phyloP scores from a whole-genome alignment of 2,329 filamentous ascomycete genomes.

The Stylonectria norvegica region DNA sequence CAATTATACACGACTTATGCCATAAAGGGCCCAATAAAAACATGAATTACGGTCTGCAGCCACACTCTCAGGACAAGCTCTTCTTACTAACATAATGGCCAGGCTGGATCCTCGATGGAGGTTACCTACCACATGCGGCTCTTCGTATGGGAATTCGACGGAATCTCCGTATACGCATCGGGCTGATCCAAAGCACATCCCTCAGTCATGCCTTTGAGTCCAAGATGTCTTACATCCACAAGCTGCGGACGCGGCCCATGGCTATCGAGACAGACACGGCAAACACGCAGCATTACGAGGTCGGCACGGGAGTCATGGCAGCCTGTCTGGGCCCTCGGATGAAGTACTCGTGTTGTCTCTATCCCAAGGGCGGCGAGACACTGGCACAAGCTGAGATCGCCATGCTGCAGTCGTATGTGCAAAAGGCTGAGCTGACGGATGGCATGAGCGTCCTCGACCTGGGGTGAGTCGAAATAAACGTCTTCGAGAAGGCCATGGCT shows the following conservation, averaged over 20 bases:
- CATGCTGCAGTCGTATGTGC: constrained; percentile 62
- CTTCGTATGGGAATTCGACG: constrained; percentile 63
- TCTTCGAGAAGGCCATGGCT: not conserved
- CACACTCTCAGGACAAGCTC: not conserved
- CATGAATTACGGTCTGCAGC: constrained; percentile 15
- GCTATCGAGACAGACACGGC: constrained; percentile 64
- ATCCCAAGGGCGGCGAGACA: constrained; percentile 60
- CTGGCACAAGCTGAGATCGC: constrained; percentile 62
- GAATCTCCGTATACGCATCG: constrained; percentile 60
- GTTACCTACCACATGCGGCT: constrained; percentile 60
- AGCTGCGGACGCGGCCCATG: constrained; percentile 59
- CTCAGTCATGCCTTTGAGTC: constrained; percentile 50
- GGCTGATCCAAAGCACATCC: constrained; percentile 51
- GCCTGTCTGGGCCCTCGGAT: constrained; percentile 64
- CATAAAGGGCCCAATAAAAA: not conserved
- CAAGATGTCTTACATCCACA: constrained; percentile 62
- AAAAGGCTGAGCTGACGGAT: constrained; percentile 56
- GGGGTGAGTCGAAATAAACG: constrained; percentile 42
- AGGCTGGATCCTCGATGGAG: constrained; percentile 61
- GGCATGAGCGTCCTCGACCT: constrained; percentile 62
- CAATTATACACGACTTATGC: constrained; percentile 1
- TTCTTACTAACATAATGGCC: not conserved
- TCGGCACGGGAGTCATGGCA: constrained; percentile 60
- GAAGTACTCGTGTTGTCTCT: constrained; percentile 70
- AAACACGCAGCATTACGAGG: constrained; percentile 71